Evolutionary conservation across 1,284 basidiomycete species (phyloP), one percentile per base, ranked within the genome.

Genomic region (Sparassis latifolia): DNA sequence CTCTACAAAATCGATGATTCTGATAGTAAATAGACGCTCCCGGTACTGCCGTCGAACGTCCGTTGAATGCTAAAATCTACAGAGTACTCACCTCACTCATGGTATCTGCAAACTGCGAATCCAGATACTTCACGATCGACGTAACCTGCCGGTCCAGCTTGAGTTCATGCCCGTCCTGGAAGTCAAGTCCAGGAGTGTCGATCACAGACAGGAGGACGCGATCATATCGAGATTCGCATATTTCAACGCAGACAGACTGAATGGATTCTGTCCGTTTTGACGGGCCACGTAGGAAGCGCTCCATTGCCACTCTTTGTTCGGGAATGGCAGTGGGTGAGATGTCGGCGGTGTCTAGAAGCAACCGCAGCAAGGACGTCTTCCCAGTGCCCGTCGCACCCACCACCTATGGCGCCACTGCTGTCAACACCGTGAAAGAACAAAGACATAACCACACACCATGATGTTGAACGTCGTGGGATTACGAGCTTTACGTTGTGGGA

Each of bases 171-270:
- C 86, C 84, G 48, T 79, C 74, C 38, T 73, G 62, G 63, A 87
- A 89, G 61, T 90, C 86, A 47, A 92, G 69, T 3, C 88, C 89
- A 31, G 87, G 87, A 2, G 89, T 91, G 61, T 92, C 89, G 55
- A 89, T 84, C 49, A 87, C 84, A 20, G 84, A 84, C 57, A 92
- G 74, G 28, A 83, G 66, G 40, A 90, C 69, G 41, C 87, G 75
- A 63, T 91, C 89, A 58, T 82, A 86, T 54, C 79, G 79, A 48
- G 84, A 85, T 67, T 91, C 87, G 74, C 78, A 83, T 50, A 90
- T 86, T 67, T 91, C 89, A 41, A 88, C 70, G 55, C 79, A 82
- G 1, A 82, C 82, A 0, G 81, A 78, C 53, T 81, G 70, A 42
- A 91, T 83, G 2, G 68, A 55, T 50, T 75, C 73, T 4, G 89